Evolutionary conservation across 768 basidiomycete species (phyloP), one percentile per base, ranked within the genome.

Genomic region (Suillus subaureus): DNA sequence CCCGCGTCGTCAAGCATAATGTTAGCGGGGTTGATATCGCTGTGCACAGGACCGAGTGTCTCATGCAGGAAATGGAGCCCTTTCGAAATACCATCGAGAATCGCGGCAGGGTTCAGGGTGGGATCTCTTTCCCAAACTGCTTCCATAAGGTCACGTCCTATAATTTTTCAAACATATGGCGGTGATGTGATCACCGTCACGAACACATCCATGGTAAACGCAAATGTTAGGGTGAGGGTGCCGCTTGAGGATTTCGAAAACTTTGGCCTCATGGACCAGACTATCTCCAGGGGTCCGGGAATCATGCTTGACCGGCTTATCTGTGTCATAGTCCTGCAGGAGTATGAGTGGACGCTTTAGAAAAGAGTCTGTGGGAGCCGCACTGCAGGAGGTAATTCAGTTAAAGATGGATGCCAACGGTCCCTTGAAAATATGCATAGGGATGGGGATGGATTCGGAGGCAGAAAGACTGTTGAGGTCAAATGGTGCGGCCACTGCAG

Each of bases 1-100:
- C 70, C 70, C 21, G 58, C 62, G 4, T 69, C 70, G 51, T 71
- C 68, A 13, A 75, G 63, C 72, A 72, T 72, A 61, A 76, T 71
- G 47, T 75, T 73, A 26, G 42, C 52, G 11, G 71, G 72, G 47
- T 70, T 74, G 45, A 75, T 68, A 64, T 76, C 74, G 55, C 73
- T 69, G 61, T 74, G 71, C 43, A 74, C 73, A n/a, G 71, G 66
- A 40, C 71, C 74, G 70, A 65, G 28, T 42, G 8, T 63, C 61
- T 75, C 63, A 70, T 74, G 74, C 28, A 76, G 60, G 54, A 68
- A 68, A 23, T 58, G 37, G 13, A 76, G 45, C 8, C 69, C 75
- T 8, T 61, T 64, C 7, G 39, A 42, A 28, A 75, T 69, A 26
- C 68, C 70, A 68, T 54, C 33, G 31, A 60, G 26, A 16, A 66